phyloP scores from a whole-genome alignment of 148 eudicot genomes.

The Suaeda aralocaspica region DNA sequence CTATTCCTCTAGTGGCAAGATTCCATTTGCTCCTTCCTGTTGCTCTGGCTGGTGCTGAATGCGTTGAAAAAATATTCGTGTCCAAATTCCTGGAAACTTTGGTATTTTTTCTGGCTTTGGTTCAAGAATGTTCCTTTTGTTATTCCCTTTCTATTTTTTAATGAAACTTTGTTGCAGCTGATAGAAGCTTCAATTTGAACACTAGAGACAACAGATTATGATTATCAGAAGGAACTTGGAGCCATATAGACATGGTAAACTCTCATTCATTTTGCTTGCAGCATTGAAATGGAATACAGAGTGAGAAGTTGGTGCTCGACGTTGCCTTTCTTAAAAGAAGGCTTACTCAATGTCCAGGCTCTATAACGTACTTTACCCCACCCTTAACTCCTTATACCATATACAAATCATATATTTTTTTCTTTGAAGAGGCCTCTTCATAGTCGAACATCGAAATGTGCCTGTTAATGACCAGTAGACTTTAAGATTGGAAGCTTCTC shows the following conservation, averaged over 20 bases:
- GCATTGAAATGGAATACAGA: not conserved
- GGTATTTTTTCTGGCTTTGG: slow-evolving; percentile 42
- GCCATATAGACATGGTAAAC: slow-evolving; percentile 78
- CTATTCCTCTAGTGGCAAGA: slow-evolving; percentile 93
- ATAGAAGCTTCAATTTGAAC: slow-evolving; percentile 90
- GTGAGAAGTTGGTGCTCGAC: not conserved
- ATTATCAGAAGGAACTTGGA: slow-evolving; percentile 87
- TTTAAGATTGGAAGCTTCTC: too few relatives aligned
- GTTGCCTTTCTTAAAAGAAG: too few relatives aligned
- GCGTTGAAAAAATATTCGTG: slow-evolving; percentile 98
- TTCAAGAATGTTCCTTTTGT: slow-evolving; percentile 12
- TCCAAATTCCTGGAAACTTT: slow-evolving; percentile 97
- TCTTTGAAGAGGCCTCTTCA: too few relatives aligned
- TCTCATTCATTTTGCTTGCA: not conserved
- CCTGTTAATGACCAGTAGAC: too few relatives aligned
- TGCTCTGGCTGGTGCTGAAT: slow-evolving; percentile 92
- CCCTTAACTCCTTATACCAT: too few relatives aligned
- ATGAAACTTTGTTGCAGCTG: slow-evolving; percentile 59
- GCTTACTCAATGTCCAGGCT: too few relatives aligned
- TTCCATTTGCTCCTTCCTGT: slow-evolving; percentile 95
- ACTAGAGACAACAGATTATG: slow-evolving; percentile 88
- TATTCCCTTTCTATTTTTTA: slow-evolving; percentile 4
- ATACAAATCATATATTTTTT: too few relatives aligned
- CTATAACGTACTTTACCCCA: too few relatives aligned
- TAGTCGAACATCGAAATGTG: too few relatives aligned